Evolutionary conservation across 352 stramenopile genomes (phyloP), one percentile per base, ranked within the genome.

Genomic region (Lagenidium giganteum): DNA sequence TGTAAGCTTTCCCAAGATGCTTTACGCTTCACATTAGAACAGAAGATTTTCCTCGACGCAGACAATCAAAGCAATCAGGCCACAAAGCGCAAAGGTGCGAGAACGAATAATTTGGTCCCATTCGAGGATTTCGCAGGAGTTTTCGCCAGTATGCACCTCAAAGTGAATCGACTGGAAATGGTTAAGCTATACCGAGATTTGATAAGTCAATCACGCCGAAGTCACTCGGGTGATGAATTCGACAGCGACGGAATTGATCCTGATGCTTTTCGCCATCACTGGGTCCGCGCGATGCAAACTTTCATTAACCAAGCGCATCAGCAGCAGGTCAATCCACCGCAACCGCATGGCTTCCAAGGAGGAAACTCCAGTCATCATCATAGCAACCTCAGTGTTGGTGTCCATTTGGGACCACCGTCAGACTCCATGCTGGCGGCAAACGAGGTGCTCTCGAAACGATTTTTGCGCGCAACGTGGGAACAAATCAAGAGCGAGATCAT

Each of bases 401-500:
- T 79, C 9, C 51, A 73, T 37, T 57, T 79, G 8, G 67, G 57
- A 1, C 29, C 57, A 20, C 46, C 57, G n/a, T 52, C 63, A 0
- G 67, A 79, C 12, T 56, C 57, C 0, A 39, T 75, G 16, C 6
- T 55, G 4, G 17, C 39, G 4, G 61, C 57, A 4, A 72, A 64
- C 12, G 49, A 57, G 17, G 37, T 45, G 16, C 54, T 74, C 3
- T 64, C 67, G 3, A 45, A 47, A 13, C 60, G 60, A 11, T 79
- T 74, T 21, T 51, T 79, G 5, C 44, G 43, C 2, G 51, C 50
- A 23, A 72, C 54, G 9, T 79, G 67, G 67, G 42, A 72, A 26
- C 57, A 67, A 27, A 72, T 61, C 12, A 79, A 72, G 42, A 54
- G 58, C 13, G 64, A 70, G 23, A 53, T 67, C 11, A 72, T 79